phyloP scores from a whole-genome alignment of 495 filamentous ascomycete genomes.

The Delitschia confertaspora region DNA sequence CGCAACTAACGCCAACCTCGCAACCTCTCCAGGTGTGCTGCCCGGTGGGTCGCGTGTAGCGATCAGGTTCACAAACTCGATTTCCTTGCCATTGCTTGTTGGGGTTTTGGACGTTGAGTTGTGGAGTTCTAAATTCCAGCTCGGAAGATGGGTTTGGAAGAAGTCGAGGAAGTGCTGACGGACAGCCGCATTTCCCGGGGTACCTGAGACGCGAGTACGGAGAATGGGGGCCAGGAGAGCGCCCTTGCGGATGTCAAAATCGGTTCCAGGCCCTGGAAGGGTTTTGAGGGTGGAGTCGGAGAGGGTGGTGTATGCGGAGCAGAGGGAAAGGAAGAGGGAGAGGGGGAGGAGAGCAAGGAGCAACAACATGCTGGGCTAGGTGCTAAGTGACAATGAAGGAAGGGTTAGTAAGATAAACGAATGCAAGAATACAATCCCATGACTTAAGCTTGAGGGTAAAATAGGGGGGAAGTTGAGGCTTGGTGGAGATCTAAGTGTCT shows the following conservation, averaged over 20 bases:
- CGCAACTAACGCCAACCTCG: conserved; percentile 75
- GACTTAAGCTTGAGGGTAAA: too few relatives aligned
- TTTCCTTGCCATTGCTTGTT: conserved; percentile 53
- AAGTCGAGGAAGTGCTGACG: conserved; percentile 78
- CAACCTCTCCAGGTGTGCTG: conserved; percentile 60
- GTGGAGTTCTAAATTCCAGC: conserved; percentile 73
- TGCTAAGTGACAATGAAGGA: neutral
- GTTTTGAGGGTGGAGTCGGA: conserved; percentile 60
- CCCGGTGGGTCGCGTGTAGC: conserved; percentile 88
- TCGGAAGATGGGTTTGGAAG: conserved; percentile 61
- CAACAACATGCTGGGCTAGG: conserved; percentile 1
- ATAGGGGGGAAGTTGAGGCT: too few relatives aligned
- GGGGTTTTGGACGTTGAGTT: conserved; percentile 83
- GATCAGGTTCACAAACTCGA: conserved; percentile 84
- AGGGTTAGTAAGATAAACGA: too few relatives aligned
- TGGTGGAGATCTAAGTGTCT: too few relatives aligned
- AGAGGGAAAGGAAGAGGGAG: conserved; percentile 19
- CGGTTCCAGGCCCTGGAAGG: conserved; percentile 60
- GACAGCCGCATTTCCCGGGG: conserved; percentile 59
- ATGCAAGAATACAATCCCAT: too few relatives aligned
- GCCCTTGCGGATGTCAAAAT: conserved; percentile 74
- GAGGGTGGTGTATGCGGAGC: conserved; percentile 59
- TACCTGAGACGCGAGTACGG: conserved; percentile 82
- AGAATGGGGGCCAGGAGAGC: conserved; percentile 77
- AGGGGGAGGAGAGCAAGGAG: conserved; percentile 6